These are phyloP conservation scores for Aphanomyces invadans DNA, from an alignment of 352 stramenopile genomes.

Conservation along the genomic window DNA sequence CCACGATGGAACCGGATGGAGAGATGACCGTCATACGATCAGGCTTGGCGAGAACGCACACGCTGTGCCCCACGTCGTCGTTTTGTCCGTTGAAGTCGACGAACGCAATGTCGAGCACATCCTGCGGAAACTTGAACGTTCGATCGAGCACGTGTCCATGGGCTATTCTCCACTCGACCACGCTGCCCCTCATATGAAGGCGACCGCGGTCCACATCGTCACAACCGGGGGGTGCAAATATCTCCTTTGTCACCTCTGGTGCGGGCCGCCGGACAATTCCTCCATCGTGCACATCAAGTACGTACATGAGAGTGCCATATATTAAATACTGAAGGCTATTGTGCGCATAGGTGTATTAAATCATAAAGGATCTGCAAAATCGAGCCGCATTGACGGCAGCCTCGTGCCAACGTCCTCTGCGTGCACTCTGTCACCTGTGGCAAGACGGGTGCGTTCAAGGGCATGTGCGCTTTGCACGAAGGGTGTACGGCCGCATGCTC, in stretches of 20 bases:
- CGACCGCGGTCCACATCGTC: not conserved
- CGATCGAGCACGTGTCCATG: constrained; percentile 7
- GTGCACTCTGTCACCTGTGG: too few species aligned
- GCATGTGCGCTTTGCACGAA: too few species aligned
- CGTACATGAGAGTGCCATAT: not conserved
- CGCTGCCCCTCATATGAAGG: not conserved
- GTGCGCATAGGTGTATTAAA: too few species aligned
- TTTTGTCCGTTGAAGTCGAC: not conserved
- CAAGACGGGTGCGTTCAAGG: too few species aligned
- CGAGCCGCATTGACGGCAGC: too few species aligned
- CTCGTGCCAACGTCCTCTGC: too few species aligned
- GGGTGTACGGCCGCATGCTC: too few species aligned
- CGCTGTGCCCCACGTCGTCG: not conserved
- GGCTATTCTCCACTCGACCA: constrained; percentile 1
- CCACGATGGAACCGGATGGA: constrained; percentile 26
- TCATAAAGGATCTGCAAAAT: too few species aligned
- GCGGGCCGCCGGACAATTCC: not conserved
- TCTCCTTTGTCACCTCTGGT: not conserved
- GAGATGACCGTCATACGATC: not conserved
- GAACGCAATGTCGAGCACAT: not conserved
- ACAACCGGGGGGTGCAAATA: not conserved
- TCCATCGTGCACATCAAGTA: not conserved
- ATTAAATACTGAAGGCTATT: not conserved
- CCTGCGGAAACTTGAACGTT: not conserved
- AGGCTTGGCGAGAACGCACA: not conserved